Percentiles rank a stretch among this genome's conserved stretches.
Conservation (phyloP, 108 stramenopile species). For the Phaeodactylum tricornutum region DNA sequence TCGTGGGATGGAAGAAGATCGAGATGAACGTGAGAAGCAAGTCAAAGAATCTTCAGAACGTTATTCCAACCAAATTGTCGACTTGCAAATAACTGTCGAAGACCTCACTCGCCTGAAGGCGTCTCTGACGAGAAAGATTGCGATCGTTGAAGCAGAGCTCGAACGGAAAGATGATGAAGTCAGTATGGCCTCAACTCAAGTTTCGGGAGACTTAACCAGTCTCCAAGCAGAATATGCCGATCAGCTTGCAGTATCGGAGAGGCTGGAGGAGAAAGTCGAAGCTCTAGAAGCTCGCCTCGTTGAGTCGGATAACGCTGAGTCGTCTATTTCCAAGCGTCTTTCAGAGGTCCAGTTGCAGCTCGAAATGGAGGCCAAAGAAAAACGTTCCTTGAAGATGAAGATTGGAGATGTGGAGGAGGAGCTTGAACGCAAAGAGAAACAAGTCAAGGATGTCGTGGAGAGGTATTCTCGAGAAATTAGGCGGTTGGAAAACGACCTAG, state of each 20-base stretch:
- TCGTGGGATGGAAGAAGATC: slow-evolving; percentile 15
- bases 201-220: slow-evolving; percentile 16
- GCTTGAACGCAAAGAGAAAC: slow-evolving; percentile 33
- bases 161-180: slow-evolving; percentile 14
- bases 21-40: slow-evolving; percentile 22
- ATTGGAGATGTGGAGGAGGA: slow-evolving; percentile 19
- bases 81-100: neutral
- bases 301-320: neutral
- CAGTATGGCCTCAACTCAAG: slow-evolving; percentile 12
- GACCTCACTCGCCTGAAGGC: neutral
- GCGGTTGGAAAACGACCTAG: slow-evolving; percentile 26
- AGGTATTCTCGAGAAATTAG: slow-evolving; percentile 27
- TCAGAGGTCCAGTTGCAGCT: slow-evolving; percentile 6
- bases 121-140: slow-evolving; percentile 2
- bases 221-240: slow-evolving; percentile 19
- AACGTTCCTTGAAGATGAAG: slow-evolving; percentile 16
- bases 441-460: slow-evolving; percentile 27
- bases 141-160: slow-evolving; percentile 12
- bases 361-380: slow-evolving; percentile 17
- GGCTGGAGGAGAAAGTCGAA: slow-evolving; percentile 12
- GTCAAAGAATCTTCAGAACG: slow-evolving; percentile 6
- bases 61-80: slow-evolving; percentile 7
- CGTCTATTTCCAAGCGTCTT: neutral
- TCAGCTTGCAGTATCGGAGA: slow-evolving; percentile 13
- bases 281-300: slow-evolving; percentile 12